Evolutionary conservation across 371 early-diverging fungal genomes (phyloP), one percentile per base, ranked within the genome.

Genomic region (Rhizopus delemar): DNA sequence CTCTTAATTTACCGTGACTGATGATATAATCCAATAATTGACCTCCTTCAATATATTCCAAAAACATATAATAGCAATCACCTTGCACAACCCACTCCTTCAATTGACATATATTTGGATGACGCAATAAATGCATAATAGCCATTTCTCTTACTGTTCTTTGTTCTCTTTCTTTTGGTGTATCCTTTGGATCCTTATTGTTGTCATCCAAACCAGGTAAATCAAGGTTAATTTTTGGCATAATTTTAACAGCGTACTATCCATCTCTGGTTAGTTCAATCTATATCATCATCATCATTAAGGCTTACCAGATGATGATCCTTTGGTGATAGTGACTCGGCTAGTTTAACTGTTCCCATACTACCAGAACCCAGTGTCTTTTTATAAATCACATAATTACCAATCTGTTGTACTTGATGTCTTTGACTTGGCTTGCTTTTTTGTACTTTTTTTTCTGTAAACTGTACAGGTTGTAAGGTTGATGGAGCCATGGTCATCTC

Each of bases 271-370:
- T 7, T 39, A 39, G 9, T 9, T 39, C 8, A 39, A 39, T 39
- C 8, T 9, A 12, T 39, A 39, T 9, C 12, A 39, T 39, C 39
- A 39, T 22, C 22, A 39, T 9, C 9, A 38, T 38, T 8, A 39
- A 12, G 9, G 43, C 11, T 33, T 62, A 74, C 74, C 65, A 68
- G 59, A 50, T 72, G 66, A 53, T 68, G 71, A 48, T 73, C 71
- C 13, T 51, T 71, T 29, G 70, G 69, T 31, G 77, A 73, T 31
- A 76, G 46, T 51, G 71, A 73, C 38, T 76, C 83, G 22, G 93
- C 99, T 34, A 97, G 78, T 66, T 98, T 96, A 51, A 99, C 99
- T 70, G 94, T 95, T 53, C 97, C 96, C 91, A 97, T 97, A 56
- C 94, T 93, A 22, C 99, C 99, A 41, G 93, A 92, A 16, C 99